A percentile compares a stretch with the other conserved stretches of the same genome.
These are phyloP conservation scores for Syzygium malaccense DNA, from an alignment of 441 rosid genomes.

Conservation along the genomic window DNA sequence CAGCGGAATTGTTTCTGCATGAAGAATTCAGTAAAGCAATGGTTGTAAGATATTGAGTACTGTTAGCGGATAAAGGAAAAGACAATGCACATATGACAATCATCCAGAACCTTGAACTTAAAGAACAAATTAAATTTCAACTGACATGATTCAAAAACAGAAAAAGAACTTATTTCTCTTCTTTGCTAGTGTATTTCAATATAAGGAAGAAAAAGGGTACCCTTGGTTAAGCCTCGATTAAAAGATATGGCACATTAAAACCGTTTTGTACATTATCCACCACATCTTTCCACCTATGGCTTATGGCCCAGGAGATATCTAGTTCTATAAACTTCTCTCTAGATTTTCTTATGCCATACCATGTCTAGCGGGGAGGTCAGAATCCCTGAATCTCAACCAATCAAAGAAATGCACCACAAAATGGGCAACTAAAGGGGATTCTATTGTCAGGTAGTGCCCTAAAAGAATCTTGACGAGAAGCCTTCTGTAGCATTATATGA, in stretches of 20 bases:
- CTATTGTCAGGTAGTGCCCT: not conserved
- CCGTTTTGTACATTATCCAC: not conserved
- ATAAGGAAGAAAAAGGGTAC: not conserved
- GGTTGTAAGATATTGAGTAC: not conserved
- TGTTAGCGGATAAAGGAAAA: not conserved
- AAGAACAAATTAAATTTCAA: not conserved
- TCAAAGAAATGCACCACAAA: not conserved
- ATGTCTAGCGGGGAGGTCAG: not conserved
- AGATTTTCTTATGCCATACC: not conserved
- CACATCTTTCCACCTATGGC: not conserved
- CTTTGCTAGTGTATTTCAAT: not conserved
- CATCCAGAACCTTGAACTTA: not conserved
- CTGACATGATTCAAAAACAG: not conserved
- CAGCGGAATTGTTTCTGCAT: slow-evolving; percentile 90
- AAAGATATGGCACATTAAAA: not conserved
- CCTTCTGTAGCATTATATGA: not conserved
- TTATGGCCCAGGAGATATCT: not conserved
- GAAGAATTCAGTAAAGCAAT: not conserved
- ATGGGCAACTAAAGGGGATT: not conserved
- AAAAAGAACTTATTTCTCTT: not conserved
- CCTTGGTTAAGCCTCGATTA: not conserved
- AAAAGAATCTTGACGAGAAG: not conserved
- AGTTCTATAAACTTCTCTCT: not conserved
- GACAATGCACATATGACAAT: not conserved
- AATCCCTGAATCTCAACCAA: not conserved